A percentile compares a stretch with the other conserved stretches of the same genome.
Conservation (phyloP, 108 stramenopile species). For the Skeletonema costatum region DNA sequence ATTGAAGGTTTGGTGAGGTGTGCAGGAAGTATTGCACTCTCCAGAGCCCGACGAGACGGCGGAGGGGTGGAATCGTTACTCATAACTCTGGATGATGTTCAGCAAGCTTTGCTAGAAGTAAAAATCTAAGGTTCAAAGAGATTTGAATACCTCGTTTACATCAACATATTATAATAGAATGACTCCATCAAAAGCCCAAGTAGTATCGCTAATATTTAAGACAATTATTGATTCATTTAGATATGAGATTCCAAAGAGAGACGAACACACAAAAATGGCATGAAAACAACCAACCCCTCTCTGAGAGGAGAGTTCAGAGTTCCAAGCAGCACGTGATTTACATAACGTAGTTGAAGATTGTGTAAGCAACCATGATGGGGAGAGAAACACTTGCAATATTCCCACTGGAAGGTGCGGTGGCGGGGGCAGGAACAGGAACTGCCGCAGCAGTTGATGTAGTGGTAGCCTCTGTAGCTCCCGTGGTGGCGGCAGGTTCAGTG, state of each 20-base stretch:
- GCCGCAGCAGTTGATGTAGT: background rate
- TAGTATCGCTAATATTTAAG: background rate
- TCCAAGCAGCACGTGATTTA: background rate
- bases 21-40: conserved; percentile 80
- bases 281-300: background rate
- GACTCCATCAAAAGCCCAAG: no score
- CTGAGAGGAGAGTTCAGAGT: background rate
- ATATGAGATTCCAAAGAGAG: background rate
- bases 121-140: conserved; percentile 6
- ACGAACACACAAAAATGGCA: background rate
- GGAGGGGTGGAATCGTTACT: conserved; percentile 58
- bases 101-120: conserved; percentile 60
- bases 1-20: conserved; percentile 88
- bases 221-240: background rate
- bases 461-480: background rate
- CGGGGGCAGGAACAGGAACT: background rate
- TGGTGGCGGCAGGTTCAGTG: background rate
- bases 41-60: conserved; percentile 58
- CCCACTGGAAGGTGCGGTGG: background rate
- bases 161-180: no score
- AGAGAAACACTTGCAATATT: background rate
- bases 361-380: background rate
- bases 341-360: background rate
- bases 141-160: no score
- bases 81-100: conserved; percentile 69